Base-by-base conservation (phyloP, 1,284 basidiomycete genomes). In the Tilletia walkeri region DNA sequence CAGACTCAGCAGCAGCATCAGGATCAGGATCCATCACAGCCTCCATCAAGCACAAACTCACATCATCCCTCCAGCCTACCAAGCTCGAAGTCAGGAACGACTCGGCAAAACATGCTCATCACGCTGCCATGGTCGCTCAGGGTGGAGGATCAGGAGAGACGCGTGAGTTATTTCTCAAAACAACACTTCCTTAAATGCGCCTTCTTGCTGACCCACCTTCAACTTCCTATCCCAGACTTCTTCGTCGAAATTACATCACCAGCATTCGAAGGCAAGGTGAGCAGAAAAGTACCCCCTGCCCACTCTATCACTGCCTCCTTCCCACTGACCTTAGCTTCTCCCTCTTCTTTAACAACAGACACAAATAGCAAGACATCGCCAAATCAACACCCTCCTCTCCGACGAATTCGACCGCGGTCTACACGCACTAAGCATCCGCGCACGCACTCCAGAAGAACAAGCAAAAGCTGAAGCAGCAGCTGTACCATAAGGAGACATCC, bases 121-220 rank as follows among this genome's bases (percentile, higher is more conserved):
- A 83, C 69, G 81, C 81, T 5, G 81, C 81, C n/a, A 83, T 83
- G 81, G 80, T 72, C 3, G 81, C 81, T 2, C 79, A 81, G 49
- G 77, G 79, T 38, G 81, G 81, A 9, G 81, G 81, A 5, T 79
- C 75, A 54, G 81, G 81, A 48, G 80, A 82, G 67, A 82, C 81
- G 30, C 80, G 72, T 76, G 50, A 50, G 72, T 74, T 7, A 5
- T 53, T 53, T 30, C 7, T 53, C 50, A 10, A 10, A n/a, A 16
- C 50, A 53, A 18, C 16, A 9, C 50, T 18, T 18, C 50, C 16
- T 45, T 45, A 6, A 12, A 30, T n/a, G n/a, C 20, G 24, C 16
- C 61, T 48, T 34, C 50, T 49, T 14, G 16, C 30, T 50, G 39
- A 24, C 24, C 6, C 18, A 14, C 53, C 18, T 38, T 24, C 41